Conservation (phyloP, 2,329 filamentous ascomycete species). For the Fusarium guadeloupense region DNA sequence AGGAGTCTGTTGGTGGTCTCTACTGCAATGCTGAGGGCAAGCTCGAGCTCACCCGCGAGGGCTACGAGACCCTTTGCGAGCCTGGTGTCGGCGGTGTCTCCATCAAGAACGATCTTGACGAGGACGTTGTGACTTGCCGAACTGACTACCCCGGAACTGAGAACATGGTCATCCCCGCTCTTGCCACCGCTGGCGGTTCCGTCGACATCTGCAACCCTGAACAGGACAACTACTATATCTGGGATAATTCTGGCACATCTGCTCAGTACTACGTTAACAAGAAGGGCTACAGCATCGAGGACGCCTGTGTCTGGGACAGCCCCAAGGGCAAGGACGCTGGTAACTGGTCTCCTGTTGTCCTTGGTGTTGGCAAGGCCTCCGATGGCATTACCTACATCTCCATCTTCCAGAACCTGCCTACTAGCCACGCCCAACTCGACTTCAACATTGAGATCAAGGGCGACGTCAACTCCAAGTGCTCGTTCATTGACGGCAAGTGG, state of each 20-base stretch:
- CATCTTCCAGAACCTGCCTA: conserved; percentile 85
- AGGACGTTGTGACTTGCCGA: conserved; percentile 81
- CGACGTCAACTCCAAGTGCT: conserved; percentile 68
- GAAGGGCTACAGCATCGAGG: conserved; percentile 68
- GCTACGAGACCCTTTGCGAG: conserved; percentile 77
- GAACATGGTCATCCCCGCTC: conserved; percentile 82
- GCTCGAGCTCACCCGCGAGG: conserved; percentile 78
- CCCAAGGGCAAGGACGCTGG: conserved; percentile 65
- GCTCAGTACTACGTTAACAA: conserved; percentile 98
- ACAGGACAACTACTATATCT: conserved; percentile 77
- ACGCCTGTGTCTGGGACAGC: conserved; percentile 80
- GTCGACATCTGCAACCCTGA: conserved; percentile 79
- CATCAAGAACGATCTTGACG: conserved; percentile 77
- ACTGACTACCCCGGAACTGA: conserved; percentile 97
- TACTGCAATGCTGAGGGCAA: conserved; percentile 78
- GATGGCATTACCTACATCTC: conserved; percentile 78
- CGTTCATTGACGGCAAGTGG: conserved; percentile 72
- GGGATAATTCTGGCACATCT: conserved; percentile 78
- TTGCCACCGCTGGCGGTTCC: conserved; percentile 66
- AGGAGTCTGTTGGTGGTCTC: conserved; percentile 88
- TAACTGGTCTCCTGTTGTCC: conserved; percentile 88
- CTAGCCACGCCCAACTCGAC: conserved; percentile 73
- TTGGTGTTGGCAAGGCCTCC: conserved; percentile 78
- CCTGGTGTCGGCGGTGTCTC: conserved; percentile 74
- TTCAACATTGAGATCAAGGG: conserved; percentile 83